These are phyloP conservation scores for Vickermania ingenoplastis DNA, from an alignment of 208 protist genomes.

Conservation along the genomic window DNA sequence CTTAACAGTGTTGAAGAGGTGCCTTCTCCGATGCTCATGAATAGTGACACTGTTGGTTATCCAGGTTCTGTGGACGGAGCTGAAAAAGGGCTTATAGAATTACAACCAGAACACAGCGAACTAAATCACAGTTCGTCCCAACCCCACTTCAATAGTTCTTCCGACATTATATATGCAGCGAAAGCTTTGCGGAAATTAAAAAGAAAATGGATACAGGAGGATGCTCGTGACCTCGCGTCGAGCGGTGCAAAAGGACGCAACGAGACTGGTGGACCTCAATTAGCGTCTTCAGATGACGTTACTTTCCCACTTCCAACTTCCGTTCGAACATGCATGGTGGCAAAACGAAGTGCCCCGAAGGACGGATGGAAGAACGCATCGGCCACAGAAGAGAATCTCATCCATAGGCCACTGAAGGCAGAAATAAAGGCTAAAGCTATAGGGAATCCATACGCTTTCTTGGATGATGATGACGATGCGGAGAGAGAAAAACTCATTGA, in stretches of 20 bases:
- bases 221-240: background rate
- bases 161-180: background rate
- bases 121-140: background rate
- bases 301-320: background rate
- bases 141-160: background rate
- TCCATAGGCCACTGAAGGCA: background rate
- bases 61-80: background rate
- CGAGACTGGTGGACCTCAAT: background rate
- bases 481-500: background rate
- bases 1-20: background rate
- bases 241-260: background rate
- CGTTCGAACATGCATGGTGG: no score
- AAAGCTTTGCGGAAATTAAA: background rate
- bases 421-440: background rate
- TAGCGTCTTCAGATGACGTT: background rate
- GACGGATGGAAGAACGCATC: no score
- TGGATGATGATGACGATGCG: background rate
- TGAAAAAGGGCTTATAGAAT: background rate
- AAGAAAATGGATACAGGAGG: background rate
- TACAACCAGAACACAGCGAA: background rate
- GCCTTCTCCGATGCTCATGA: background rate
- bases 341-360: no score
- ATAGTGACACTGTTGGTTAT: background rate
- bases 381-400: background rate
- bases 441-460: background rate